These are phyloP conservation scores for Torulaspora delbrueckii DNA, from an alignment of 805 yeast species.

Conservation along the genomic window DNA sequence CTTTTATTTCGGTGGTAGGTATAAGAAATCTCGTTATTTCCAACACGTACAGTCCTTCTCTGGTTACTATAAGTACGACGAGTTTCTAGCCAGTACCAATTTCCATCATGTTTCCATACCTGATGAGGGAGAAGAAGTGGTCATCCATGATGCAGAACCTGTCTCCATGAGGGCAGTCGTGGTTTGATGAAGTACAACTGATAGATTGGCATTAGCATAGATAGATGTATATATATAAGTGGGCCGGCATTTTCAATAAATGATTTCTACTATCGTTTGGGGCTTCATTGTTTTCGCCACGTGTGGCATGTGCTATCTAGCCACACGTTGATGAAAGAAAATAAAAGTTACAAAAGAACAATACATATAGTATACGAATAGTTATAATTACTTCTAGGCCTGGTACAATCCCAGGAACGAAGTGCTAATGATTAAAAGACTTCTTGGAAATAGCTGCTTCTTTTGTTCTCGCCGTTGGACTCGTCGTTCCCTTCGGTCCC, in stretches of 20 bases:
- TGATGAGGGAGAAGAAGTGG: slow-evolving; percentile 6
- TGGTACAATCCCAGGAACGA: not conserved
- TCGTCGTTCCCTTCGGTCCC: slow-evolving; percentile 10
- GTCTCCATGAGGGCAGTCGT: not conserved
- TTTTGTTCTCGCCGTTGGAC: slow-evolving; percentile 10
- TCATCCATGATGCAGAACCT: slow-evolving; percentile 3
- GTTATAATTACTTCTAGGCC: not conserved
- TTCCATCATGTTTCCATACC: slow-evolving; percentile 9
- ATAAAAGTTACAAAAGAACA: not conserved
- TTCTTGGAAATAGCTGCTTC: slow-evolving; percentile 28
- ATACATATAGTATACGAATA: not conserved
- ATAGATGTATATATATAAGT: not conserved
- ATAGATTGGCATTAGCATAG: not conserved
- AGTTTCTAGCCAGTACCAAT: slow-evolving; percentile 9
- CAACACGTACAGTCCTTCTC: slow-evolving; percentile 26
- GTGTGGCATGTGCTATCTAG: not conserved
- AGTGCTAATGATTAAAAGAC: slow-evolving; percentile 16
- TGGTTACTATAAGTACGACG: slow-evolving; percentile 30
- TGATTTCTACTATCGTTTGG: not conserved
- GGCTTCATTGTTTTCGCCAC: not conserved
- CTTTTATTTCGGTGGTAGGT: slow-evolving; percentile 56
- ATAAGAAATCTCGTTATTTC: slow-evolving; percentile 29
- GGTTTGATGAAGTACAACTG: not conserved
- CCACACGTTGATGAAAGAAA: not conserved
- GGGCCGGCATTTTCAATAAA: not conserved